Evolutionary conservation across 2,329 filamentous ascomycete species (phyloP).

Genomic region (Ambrosiella cleistominuta): DNA sequence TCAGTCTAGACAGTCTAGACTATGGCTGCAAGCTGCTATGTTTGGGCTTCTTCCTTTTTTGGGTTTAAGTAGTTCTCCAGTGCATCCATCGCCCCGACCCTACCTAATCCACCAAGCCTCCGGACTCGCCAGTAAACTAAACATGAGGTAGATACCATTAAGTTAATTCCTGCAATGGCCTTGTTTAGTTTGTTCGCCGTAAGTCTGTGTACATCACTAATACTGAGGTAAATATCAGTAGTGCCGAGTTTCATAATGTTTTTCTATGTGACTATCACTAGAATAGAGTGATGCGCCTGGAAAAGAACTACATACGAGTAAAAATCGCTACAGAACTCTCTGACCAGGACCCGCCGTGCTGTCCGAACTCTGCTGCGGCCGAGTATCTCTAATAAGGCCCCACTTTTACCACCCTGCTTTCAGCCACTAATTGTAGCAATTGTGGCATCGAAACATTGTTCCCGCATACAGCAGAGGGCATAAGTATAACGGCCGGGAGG

Average conservation of each 20-base stretch:
- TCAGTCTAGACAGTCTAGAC: too few relatives aligned
- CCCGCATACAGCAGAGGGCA: neutral
- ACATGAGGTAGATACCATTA: neutral
- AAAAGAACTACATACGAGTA: too few relatives aligned
- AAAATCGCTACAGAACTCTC: neutral
- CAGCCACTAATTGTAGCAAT: neutral
- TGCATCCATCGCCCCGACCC: neutral
- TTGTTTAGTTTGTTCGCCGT: too few relatives aligned
- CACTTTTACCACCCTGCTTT: neutral
- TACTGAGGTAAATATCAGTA: too few relatives aligned
- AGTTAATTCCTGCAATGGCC: neutral
- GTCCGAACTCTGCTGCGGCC: neutral
- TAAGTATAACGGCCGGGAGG: neutral
- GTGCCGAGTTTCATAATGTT: too few relatives aligned
- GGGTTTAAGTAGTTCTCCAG: neutral
- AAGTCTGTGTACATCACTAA: too few relatives aligned
- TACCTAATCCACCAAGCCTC: neutral
- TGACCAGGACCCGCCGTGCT: neutral
- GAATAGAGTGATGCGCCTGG: too few relatives aligned
- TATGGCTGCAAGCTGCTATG: too few relatives aligned
- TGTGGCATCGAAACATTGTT: neutral
- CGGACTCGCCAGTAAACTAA: neutral
- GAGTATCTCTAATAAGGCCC: neutral
- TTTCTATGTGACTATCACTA: too few relatives aligned
- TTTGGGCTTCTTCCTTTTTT: neutral